Conservation (phyloP, 1,284 basidiomycete species). For the Papiliotrema fonsecae region DNA sequence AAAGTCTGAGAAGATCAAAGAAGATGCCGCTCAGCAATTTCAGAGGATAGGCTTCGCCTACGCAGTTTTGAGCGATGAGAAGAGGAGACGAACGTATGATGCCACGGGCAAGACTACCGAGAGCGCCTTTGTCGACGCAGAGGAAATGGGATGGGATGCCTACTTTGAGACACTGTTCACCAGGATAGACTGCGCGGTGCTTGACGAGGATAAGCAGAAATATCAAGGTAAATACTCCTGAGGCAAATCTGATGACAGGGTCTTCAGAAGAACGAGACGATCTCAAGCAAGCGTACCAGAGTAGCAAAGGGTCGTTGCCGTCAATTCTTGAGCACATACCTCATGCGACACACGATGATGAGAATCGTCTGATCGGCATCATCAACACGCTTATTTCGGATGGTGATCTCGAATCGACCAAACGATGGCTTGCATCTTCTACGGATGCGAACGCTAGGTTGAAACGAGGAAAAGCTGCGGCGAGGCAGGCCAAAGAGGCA, state of each 20-base stretch:
- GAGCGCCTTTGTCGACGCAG: constrained; percentile 60
- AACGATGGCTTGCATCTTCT: constrained; percentile 62
- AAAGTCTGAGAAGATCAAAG: constrained; percentile 58
- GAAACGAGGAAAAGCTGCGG: constrained; percentile 65
- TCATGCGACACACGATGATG: constrained; percentile 75
- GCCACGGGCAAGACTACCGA: constrained; percentile 78
- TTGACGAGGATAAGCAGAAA: constrained; percentile 83
- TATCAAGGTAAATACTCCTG: constrained; percentile 71
- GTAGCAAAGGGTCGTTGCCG: constrained; percentile 64
- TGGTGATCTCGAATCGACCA: constrained; percentile 57
- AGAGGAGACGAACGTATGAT: constrained; percentile 67
- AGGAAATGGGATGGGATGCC: constrained; percentile 82
- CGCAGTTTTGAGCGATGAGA: constrained; percentile 73
- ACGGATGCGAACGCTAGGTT: constrained; percentile 71
- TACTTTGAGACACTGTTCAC: constrained; percentile 89
- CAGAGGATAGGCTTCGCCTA: constrained; percentile 90
- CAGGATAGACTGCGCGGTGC: constrained; percentile 70
- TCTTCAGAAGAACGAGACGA: constrained; percentile 77
- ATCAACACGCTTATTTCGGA: constrained; percentile 63
- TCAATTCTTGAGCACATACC: constrained; percentile 78
- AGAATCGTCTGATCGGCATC: constrained; percentile 68
- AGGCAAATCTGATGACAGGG: constrained; percentile 51
- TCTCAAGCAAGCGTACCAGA: constrained; percentile 65
- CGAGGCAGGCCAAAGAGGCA: constrained; percentile 77
- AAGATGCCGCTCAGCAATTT: constrained; percentile 66